These are phyloP conservation scores for Syncephalis plumigaleata DNA, from an alignment of 371 early-diverging fungal species.

Conservation along the genomic window DNA sequence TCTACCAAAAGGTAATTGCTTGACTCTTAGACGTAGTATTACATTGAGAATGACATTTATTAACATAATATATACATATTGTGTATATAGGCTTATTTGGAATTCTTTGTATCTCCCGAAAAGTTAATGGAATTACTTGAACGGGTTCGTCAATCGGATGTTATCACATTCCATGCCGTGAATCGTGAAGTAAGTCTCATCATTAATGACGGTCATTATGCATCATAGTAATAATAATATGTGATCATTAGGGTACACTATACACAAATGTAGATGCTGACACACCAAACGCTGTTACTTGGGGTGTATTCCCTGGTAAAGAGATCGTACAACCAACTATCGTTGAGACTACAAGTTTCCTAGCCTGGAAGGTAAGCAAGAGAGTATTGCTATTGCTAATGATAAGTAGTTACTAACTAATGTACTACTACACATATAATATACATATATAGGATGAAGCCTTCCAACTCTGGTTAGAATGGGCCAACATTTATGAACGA, in stretches of 20 bases:
- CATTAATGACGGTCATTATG: too few relatives aligned
- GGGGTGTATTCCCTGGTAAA: constrained; percentile 97
- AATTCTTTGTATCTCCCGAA: constrained; percentile 77
- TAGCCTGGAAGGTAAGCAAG: constrained; percentile 69
- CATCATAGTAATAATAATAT: constrained; percentile 3
- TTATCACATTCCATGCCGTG: constrained; percentile 82
- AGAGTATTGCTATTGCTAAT: too few relatives aligned
- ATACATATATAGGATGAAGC: constrained; percentile 90
- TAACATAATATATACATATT: too few relatives aligned
- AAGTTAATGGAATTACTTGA: constrained; percentile 44
- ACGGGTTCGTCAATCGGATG: constrained; percentile 41
- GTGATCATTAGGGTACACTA: constrained; percentile 48
- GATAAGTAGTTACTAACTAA: too few relatives aligned
- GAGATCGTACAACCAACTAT: constrained; percentile 95
- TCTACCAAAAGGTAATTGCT: constrained; percentile 82
- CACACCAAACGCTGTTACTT: constrained; percentile 90
- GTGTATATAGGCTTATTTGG: constrained; percentile 69
- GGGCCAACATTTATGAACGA: constrained; percentile 61
- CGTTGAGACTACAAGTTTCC: constrained; percentile 78
- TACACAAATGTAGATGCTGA: constrained; percentile 66
- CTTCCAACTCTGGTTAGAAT: constrained; percentile 84
- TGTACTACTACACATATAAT: too few relatives aligned
- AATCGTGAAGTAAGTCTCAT: constrained; percentile 32
- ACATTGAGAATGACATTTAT: too few relatives aligned
- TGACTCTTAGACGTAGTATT: too few relatives aligned